Percentiles rank a stretch among this genome's conserved stretches.
phyloP scores from a whole-genome alignment of 1,284 basidiomycete genomes.

The Pyrrhoderma noxium region DNA sequence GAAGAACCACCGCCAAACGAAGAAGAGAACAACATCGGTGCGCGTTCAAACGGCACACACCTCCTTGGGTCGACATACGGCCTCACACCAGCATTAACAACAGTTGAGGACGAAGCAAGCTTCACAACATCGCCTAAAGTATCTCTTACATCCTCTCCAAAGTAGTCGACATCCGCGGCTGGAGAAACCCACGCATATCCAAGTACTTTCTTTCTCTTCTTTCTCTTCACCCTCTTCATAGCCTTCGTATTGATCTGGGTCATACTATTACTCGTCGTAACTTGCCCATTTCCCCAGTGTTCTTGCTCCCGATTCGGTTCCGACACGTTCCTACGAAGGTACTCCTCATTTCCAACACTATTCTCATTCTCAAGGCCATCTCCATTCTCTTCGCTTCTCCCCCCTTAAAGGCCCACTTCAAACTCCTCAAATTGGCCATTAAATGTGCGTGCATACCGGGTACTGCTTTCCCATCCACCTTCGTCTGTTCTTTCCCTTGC shows the following conservation, averaged over 20 bases:
- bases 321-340: no score
- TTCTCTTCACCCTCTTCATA: not conserved
- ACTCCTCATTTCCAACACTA: no score
- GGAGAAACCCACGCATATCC: conserved; percentile 27
- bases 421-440: conserved; percentile 57
- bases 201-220: conserved; percentile 20
- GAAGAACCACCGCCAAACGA: no score
- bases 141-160: conserved; percentile 26
- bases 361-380: no score
- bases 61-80: conserved; percentile 5
- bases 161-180: conserved; percentile 24
- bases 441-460: conserved; percentile 66
- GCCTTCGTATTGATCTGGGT: no score
- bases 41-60: conserved; percentile 14
- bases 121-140: conserved; percentile 22
- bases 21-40: conserved; percentile 10
- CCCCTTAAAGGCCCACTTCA: conserved; percentile 30
- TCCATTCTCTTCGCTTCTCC: no score
- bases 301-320: no score
- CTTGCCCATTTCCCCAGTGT: no score
- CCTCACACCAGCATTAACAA: not conserved
- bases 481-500: no score
- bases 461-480: conserved; percentile 33
- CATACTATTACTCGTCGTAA: no score
- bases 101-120: conserved; percentile 14